Base-by-base conservation (phyloP, 164 flowering plant species). In the Nelumbo lutea region DNA sequence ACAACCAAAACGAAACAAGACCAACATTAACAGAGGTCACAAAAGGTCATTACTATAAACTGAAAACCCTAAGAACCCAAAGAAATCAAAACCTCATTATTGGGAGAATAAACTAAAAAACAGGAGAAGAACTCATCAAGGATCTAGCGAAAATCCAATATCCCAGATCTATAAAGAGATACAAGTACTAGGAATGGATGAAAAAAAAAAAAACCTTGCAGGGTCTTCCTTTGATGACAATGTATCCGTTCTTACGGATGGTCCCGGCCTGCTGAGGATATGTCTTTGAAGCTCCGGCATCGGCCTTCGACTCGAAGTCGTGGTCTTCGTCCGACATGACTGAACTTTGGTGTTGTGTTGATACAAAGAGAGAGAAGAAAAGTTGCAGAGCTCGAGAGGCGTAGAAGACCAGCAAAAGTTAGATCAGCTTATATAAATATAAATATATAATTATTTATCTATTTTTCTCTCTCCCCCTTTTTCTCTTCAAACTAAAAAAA, bases 301-400 rank as follows among this genome's bases (percentile, higher is more conserved):
- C 90, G 45, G 81, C 86, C 84, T 81, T 82, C 4, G 86, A 78
- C 68, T 86, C 90, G 72, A 86, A 86, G 66, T 84, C 87, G 50
- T 86, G 90, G 73, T 87, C 90, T 73, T 87, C 90, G 77, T 87
- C 90, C 63, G 90, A 87, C 90, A 87, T 87, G 75, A 58, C 70
- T 62, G 38, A n/a, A 13, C 27, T 7, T 2, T 44, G 72, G 47
- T 39, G 15, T 40, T 2, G 60, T 10, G 64, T 39, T 44, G 65
- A 48, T 42, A 45, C 52, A 52, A 63, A 11, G 8, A 13, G 57
- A 46, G 59, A 56, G n/a, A 59, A 14, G 9, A 47, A 0, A 11
- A 4, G 57, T 53, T 53, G 57, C 57, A 27, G 27, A 27, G 27
- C 27, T 27, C 27, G 27, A 27, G 27, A 53, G 15, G 57, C 57